phyloP scores from a whole-genome alignment of 192 early-diverging fungal species.

The Gryganskiella cystojenkinii region DNA sequence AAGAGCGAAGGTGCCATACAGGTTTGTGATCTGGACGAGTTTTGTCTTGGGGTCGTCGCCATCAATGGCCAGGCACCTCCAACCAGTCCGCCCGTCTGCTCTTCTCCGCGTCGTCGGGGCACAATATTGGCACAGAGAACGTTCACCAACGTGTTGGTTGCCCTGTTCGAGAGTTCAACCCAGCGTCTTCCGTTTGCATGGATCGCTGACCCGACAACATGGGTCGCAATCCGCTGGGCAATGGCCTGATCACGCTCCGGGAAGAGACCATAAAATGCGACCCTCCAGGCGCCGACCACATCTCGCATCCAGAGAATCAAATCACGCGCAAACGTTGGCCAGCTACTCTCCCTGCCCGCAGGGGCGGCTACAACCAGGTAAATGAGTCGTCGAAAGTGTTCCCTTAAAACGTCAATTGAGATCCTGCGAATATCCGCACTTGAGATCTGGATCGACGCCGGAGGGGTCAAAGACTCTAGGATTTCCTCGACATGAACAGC shows the following conservation, averaged over 20 bases:
- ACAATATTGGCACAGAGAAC: constrained; percentile 50
- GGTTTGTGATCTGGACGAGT: background rate
- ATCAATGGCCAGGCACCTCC: constrained; percentile 52
- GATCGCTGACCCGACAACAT: constrained; percentile 48
- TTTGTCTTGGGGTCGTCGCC: constrained; percentile 37
- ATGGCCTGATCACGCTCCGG: constrained; percentile 45
- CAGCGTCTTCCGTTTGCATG: constrained; percentile 47
- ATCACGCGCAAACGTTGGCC: constrained; percentile 50
- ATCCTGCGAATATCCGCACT: constrained; percentile 43
- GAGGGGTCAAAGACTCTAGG: constrained; percentile 32
- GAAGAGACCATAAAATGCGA: constrained; percentile 44
- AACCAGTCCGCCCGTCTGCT: constrained; percentile 44
- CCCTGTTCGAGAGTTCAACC: constrained; percentile 47
- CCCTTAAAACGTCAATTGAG: constrained; percentile 43
- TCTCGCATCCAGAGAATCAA: constrained; percentile 53
- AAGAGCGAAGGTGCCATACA: constrained; percentile 46
- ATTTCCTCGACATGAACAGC: constrained; percentile 46
- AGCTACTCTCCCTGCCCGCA: constrained; percentile 38
- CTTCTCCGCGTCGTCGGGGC: constrained; percentile 33
- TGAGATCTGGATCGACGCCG: constrained; percentile 30
- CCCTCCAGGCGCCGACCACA: constrained; percentile 50
- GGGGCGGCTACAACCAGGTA: constrained; percentile 49
- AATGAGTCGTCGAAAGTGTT: constrained; percentile 47
- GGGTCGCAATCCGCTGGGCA: constrained; percentile 46
- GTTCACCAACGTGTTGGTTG: constrained; percentile 49